phyloP scores from a whole-genome alignment of 108 stramenopile genomes.

The Discostella stelligeroides region DNA sequence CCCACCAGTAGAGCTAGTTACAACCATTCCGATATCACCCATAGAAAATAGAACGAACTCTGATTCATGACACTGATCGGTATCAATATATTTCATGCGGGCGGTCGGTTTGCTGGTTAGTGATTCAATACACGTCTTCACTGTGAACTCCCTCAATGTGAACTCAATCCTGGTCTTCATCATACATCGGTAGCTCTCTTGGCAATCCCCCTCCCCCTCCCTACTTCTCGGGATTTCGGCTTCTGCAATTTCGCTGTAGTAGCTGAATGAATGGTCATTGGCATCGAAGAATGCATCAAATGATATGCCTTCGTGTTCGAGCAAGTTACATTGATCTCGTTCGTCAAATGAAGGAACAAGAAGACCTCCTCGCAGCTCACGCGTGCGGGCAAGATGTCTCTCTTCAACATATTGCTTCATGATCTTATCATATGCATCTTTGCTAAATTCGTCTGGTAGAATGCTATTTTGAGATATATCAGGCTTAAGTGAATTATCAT shows the following conservation, averaged over 20 bases:
- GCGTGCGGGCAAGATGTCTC: constrained; percentile 62
- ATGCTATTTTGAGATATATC: not conserved
- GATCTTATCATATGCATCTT: constrained; percentile 61
- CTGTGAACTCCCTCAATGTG: constrained; percentile 44
- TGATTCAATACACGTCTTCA: constrained; percentile 54
- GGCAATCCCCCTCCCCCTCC: constrained; percentile 11
- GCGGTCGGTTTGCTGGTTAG: not conserved
- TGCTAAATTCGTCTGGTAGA: constrained; percentile 56
- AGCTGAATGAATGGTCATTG: constrained; percentile 72
- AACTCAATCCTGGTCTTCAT: constrained; percentile 61
- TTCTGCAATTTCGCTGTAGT: constrained; percentile 52
- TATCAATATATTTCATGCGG: not conserved
- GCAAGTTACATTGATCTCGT: constrained; percentile 39
- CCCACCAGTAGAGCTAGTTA: constrained; percentile 25
- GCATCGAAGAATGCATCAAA: constrained; percentile 89
- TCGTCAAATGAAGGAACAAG: constrained; percentile 63
- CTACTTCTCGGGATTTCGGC: constrained; percentile 24
- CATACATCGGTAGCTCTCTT: constrained; percentile 27
- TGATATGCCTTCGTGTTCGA: constrained; percentile 45
- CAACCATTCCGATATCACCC: constrained; percentile 51
- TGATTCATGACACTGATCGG: not conserved
- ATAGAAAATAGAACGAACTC: constrained; percentile 50
- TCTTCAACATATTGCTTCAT: constrained; percentile 82
- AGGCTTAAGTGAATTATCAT: not conserved
- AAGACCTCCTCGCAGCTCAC: constrained; percentile 71